Evolutionary conservation across 2,329 filamentous ascomycete genomes (phyloP).

Genomic region (Colletotrichum sansevieriae): DNA sequence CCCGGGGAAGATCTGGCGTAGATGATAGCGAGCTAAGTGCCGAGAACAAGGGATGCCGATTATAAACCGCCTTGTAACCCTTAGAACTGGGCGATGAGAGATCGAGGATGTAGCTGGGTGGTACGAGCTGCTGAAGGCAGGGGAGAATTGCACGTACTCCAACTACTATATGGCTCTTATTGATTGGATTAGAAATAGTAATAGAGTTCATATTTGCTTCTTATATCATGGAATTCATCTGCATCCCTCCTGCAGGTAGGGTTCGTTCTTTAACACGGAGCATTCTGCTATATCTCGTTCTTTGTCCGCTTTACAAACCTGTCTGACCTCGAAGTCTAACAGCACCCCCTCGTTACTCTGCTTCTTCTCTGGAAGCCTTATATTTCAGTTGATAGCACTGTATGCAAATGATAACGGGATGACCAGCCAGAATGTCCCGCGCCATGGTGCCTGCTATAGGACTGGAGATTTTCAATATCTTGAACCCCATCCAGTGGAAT

Average conservation of each 20-base stretch:
- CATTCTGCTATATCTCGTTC: conserved; percentile 7
- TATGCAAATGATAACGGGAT: neutral
- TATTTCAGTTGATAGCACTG: neutral
- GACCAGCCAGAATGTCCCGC: neutral
- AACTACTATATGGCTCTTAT: conserved; percentile 7
- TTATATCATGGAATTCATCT: conserved; percentile 8
- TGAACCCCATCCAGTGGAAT: neutral
- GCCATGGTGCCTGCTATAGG: no score
- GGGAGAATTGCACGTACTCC: conserved; percentile 23
- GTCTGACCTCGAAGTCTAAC: no score
- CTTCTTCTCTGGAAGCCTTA: neutral
- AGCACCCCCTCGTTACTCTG: neutral
- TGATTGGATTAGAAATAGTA: conserved; percentile 11
- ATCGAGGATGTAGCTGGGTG: neutral
- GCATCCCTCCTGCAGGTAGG: neutral
- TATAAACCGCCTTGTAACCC: neutral
- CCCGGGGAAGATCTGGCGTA: neutral
- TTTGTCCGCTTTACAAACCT: neutral
- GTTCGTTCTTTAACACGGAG: conserved; percentile 7
- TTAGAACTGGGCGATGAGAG: neutral
- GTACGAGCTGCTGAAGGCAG: conserved; percentile 3
- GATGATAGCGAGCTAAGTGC: neutral
- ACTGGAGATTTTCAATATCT: neutral
- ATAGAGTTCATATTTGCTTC: conserved; percentile 9
- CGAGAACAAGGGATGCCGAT: conserved; percentile 7